A percentile compares a stretch with the other conserved stretches of the same genome.
Evolutionary conservation across 2,329 filamentous ascomycete species (phyloP).

Genomic region (Myriosclerotinia scirpicola): DNA sequence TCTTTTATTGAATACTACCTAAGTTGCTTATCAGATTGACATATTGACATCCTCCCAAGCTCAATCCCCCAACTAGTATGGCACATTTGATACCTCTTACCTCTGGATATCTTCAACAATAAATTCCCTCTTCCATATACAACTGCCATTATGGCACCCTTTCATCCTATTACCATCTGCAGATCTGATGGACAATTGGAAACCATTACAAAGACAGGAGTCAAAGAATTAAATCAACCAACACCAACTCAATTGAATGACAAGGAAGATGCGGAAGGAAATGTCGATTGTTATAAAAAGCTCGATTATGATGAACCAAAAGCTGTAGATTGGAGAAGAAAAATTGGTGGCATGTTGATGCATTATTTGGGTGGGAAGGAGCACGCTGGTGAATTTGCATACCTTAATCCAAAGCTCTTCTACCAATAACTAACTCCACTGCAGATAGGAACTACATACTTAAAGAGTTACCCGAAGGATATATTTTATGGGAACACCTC

Average conservation of each 20-base stretch:
- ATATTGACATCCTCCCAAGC: neutral
- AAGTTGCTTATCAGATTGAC: neutral
- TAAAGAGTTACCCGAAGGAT: constrained; percentile 54
- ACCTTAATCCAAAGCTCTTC: neutral
- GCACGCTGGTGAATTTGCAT: constrained; percentile 26
- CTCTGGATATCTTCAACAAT: neutral
- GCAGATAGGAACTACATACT: constrained; percentile 50
- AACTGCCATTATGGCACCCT: constrained; percentile 30
- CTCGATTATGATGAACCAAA: constrained; percentile 52
- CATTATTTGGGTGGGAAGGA: constrained; percentile 46
- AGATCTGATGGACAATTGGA: constrained; percentile 38
- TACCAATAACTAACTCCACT: constrained; percentile 25
- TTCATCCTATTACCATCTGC: constrained; percentile 33
- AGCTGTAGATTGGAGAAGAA: constrained; percentile 57
- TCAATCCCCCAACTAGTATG: constrained; percentile 1
- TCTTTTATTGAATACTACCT: neutral
- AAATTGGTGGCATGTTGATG: constrained; percentile 58
- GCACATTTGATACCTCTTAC: neutral
- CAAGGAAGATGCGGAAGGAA: constrained; percentile 52
- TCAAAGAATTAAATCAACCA: constrained; percentile 50
- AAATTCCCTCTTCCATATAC: neutral
- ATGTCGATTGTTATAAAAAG: constrained; percentile 55
- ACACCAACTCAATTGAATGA: constrained; percentile 52
- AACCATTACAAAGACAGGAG: constrained; percentile 30
- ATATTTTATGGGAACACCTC: constrained; percentile 58